These are phyloP conservation scores for Xylaria sp. DNA, from an alignment of 2,329 filamentous ascomycete species.

Conservation along the genomic window DNA sequence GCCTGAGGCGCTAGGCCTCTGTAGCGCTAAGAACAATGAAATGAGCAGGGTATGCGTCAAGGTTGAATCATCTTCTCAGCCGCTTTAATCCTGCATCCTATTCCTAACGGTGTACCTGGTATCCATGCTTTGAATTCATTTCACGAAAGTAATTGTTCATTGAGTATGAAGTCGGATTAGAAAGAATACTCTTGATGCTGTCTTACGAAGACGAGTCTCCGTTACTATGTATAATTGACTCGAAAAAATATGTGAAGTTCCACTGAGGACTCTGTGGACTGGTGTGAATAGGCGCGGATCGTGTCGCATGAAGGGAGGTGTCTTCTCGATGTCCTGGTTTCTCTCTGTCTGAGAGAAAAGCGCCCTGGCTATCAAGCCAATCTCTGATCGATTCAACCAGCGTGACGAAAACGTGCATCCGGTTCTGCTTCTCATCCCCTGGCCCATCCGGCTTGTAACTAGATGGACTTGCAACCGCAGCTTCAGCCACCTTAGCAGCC, in stretches of 20 bases:
- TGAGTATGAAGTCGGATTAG: not conserved
- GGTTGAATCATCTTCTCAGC: too few species aligned
- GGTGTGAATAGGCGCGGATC: not conserved
- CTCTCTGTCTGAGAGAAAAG: not conserved
- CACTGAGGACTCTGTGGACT: slow-evolving; percentile 28
- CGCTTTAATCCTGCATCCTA: too few species aligned
- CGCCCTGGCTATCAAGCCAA: slow-evolving; percentile 26
- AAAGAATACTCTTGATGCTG: not conserved
- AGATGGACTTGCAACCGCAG: slow-evolving; percentile 31
- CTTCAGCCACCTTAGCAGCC: slow-evolving; percentile 40
- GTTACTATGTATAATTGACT: slow-evolving; percentile 20
- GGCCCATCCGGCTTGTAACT: slow-evolving; percentile 23
- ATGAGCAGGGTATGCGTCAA: too few species aligned
- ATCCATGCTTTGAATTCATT: too few species aligned
- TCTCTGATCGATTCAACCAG: slow-evolving; percentile 18
- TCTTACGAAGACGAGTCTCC: not conserved
- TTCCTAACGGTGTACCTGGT: too few species aligned
- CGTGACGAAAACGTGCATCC: slow-evolving; percentile 12
- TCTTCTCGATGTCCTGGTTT: not conserved
- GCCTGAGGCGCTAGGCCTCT: not conserved
- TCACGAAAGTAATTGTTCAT: too few species aligned
- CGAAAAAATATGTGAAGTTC: slow-evolving; percentile 36
- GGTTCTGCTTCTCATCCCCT: slow-evolving; percentile 22
- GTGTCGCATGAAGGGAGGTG: not conserved
- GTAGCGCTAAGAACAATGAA: not conserved